These are phyloP conservation scores for Annulohypoxylon moriforme DNA, from an alignment of 495 filamentous ascomycete species.

Conservation along the genomic window DNA sequence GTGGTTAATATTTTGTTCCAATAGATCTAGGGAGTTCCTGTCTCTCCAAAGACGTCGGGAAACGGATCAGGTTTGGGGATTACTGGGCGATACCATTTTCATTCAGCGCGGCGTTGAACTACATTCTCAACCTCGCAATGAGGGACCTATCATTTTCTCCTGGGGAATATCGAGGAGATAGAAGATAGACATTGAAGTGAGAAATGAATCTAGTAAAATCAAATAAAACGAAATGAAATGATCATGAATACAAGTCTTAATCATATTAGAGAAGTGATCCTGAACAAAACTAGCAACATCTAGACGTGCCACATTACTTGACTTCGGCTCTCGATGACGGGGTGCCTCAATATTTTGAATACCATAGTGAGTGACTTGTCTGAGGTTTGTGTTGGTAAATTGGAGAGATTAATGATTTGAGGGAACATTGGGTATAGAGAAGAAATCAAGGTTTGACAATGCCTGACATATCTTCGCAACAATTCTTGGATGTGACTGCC, in stretches of 20 bases:
- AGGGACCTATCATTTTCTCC: constrained; percentile 26
- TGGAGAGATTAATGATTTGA: background rate
- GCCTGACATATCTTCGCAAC: too few relatives aligned
- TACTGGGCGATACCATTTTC: constrained; percentile 48
- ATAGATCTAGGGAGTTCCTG: background rate
- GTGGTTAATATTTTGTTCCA: constrained; percentile 17
- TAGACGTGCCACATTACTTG: background rate
- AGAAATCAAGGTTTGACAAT: background rate
- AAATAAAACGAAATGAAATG: constrained; percentile 1
- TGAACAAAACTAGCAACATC: background rate
- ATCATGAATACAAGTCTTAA: background rate
- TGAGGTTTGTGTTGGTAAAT: background rate
- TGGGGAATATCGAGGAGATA: constrained; percentile 13
- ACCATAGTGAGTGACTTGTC: background rate
- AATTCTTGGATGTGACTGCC: background rate
- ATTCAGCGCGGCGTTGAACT: constrained; percentile 50
- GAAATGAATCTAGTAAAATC: constrained; percentile 31
- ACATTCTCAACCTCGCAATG: constrained; percentile 26
- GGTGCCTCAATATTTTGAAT: background rate
- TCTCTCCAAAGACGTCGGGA: constrained; percentile 11
- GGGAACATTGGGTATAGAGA: too few relatives aligned
- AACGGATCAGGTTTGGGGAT: constrained; percentile 34
- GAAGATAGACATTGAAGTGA: constrained; percentile 21
- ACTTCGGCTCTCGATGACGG: background rate
- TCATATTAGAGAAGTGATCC: background rate